Base-by-base conservation (phyloP, 1,284 basidiomycete species). In the Stygiomarasmius scandens region DNA sequence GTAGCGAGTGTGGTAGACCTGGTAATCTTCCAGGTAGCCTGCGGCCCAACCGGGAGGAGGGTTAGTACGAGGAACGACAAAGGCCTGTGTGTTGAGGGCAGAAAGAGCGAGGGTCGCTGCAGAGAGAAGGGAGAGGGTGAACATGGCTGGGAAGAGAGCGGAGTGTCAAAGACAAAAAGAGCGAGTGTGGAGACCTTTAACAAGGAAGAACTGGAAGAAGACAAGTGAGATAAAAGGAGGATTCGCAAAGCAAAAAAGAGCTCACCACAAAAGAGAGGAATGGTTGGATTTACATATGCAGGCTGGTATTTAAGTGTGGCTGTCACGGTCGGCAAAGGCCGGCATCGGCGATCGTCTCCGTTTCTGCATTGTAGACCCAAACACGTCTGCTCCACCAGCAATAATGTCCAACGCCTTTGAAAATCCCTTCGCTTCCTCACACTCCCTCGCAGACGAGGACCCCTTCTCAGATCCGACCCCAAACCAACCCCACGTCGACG, bases 391-490 rank as follows among this genome's bases (percentile, higher is more conserved):
- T 16, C 46, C 23, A 47, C 23, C 4, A 47, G 14, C 16, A 23
- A 24, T 14, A 32, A 34, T 52, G 4, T 22, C 29, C 50, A 22
- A 43, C 41, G 29, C 52, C 49, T 49, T 70, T 67, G 76, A 89
- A 68, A 92, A 93, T 65, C 91, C 90, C 0, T 93, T 93, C 73
- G 87, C 88, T 12, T 92, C 91, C 3, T 84, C 87, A n/a, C 84
- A 90, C 64, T 90, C 90, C 2, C 85, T 93, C 50, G n/a, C n/a
- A n/a, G 90, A 92, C 69, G 78, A 83, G 56, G 93, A 93, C 70
- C 92, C 91, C 2, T 93, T 93, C 68, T 89, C n/a, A n/a, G n/a
- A n/a, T n/a, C 92, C 63, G 90, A 93, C 78, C 90, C 90, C 36
- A 70, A 66, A 56, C n/a, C 71, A 56, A 51, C 64, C 71, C 46